Conservation (phyloP, 176 grass and related monocot species). For the Triticum monococcum region DNA sequence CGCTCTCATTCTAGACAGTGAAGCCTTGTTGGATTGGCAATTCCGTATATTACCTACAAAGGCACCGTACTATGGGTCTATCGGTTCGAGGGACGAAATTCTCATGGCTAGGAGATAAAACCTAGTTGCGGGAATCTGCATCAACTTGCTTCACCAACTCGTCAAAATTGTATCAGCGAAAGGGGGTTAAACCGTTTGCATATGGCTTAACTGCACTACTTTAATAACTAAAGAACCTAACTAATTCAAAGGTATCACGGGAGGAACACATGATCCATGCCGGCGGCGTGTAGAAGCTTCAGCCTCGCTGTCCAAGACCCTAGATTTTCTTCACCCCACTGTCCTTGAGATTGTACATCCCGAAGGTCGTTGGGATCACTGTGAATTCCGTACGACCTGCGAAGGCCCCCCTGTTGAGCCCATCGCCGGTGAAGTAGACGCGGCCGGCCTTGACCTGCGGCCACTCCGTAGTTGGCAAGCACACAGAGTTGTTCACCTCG, state of each 20-base stretch:
- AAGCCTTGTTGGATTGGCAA: too few species aligned
- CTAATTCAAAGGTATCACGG: not conserved
- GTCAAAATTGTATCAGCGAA: too few species aligned
- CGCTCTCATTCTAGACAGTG: too few species aligned
- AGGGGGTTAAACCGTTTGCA: too few species aligned
- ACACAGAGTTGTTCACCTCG: not conserved
- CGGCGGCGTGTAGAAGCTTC: not conserved
- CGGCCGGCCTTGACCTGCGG: not conserved
- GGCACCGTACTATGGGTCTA: too few species aligned
- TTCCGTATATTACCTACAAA: too few species aligned
- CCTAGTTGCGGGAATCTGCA: too few species aligned
- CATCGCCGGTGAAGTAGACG: not conserved
- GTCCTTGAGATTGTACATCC: not conserved
- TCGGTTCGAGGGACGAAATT: too few species aligned
- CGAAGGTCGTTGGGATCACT: not conserved
- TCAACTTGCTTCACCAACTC: too few species aligned
- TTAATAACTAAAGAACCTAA: not conserved
- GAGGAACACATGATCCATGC: not conserved
- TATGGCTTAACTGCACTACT: too few species aligned
- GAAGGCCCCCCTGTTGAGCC: not conserved
- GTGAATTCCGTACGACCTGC: not conserved
- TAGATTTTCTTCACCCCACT: not conserved
- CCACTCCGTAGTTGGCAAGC: not conserved
- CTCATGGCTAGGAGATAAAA: too few species aligned
- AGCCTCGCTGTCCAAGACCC: not conserved